Evolutionary conservation across 2,329 filamentous ascomycete species (phyloP).

Genomic region (Penicillium sp.): DNA sequence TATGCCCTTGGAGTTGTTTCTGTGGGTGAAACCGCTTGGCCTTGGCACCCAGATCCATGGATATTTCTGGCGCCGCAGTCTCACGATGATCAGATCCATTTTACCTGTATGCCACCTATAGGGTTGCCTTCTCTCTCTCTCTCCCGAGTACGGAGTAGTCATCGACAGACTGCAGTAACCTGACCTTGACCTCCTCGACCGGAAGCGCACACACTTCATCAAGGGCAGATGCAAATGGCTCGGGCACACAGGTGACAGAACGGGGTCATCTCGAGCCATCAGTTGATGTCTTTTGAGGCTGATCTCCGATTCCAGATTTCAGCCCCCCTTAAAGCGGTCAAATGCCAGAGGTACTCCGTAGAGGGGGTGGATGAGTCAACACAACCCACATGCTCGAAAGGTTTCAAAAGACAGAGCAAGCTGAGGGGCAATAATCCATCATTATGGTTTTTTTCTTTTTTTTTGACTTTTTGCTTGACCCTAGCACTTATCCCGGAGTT

Average conservation of each 20-base stretch:
- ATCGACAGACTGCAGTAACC: background rate
- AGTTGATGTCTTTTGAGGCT: conserved; percentile 10
- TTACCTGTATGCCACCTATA: background rate
- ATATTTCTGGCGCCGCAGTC: background rate
- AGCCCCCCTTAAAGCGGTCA: background rate
- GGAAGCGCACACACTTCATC: background rate
- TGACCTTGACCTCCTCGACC: background rate
- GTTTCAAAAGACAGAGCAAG: background rate
- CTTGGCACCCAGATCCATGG: conserved; percentile 3
- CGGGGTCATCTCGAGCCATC: conserved; percentile 4
- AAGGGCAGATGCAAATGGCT: conserved; percentile 1
- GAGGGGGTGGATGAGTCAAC: background rate
- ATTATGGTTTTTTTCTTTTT: background rate
- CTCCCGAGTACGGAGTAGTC: background rate
- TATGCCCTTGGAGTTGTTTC: background rate
- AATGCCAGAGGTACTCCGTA: background rate
- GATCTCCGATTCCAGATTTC: conserved; percentile 6
- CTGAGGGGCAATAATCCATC: background rate
- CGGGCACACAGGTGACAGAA: conserved; percentile 3
- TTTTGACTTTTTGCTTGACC: conserved; percentile 1
- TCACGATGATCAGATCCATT: background rate
- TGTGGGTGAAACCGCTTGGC: background rate
- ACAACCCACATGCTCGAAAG: background rate
- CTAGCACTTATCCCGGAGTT: background rate
- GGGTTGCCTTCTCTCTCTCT: conserved; percentile 4